Evolutionary conservation across 179 eudicot genomes (phyloP), one percentile per base, ranked within the genome.

Genomic region (Drosera spatulata): DNA sequence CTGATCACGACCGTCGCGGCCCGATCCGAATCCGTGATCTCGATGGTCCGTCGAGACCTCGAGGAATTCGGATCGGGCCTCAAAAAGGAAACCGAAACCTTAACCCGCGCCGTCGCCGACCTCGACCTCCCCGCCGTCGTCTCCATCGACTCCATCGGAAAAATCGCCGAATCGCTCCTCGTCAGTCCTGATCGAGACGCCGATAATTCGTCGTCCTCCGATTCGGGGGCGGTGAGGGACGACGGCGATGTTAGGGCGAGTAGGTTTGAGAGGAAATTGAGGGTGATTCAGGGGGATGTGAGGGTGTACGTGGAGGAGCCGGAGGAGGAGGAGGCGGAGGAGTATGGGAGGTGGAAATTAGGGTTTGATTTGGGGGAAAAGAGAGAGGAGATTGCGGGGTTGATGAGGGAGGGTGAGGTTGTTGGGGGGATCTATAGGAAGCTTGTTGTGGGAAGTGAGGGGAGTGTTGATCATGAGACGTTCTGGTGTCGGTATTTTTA

Each of bases 401-500:
- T 88, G 64, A 58, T 83, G 62, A 78, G 62, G 11, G 90, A 73
- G 15, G 75, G 68, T 70, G 88, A 73, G 49, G 65, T 5, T 39
- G 44, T 86, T 53, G 81, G 68, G 51, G 80, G 63, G 41, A 59
- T 80, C 70, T 84, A 74, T 43, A 65, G 62, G 12, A 72, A 66
- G 71, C 60, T 80, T 42, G 95, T 83, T 54, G 87, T 91, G 1
- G 53, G 55, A 64, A 50, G 48, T 14, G 87, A 88, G 66, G 33
- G 33, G 33, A 22, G 33, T 22, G 33, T 22, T 22, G 89, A 85
- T 58, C 72, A 61, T 44, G 79, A 78, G 37, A 67, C 65, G 13
- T 91, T 91, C 69, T 91, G 98, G 98, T 71, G 50, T 44, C 64
- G 96, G 71, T 91, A 91, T 60, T 88, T 70, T 63, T 88, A 75